Conservation (phyloP, 805 yeast genomes). For the Myxozyma udenii region DNA sequence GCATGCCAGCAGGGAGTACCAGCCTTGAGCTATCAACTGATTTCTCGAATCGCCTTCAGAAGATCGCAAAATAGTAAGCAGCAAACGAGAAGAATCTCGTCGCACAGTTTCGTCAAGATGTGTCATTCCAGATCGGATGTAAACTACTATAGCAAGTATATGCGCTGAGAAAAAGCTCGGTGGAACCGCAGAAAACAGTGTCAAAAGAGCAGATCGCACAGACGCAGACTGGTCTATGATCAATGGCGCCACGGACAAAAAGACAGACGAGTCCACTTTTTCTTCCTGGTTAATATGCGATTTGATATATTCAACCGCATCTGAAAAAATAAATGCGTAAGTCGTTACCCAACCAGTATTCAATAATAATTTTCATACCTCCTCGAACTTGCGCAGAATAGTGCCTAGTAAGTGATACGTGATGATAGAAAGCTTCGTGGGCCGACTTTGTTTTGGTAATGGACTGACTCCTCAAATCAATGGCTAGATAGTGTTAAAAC, state of each 20-base stretch:
- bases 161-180: slow-evolving; percentile 37
- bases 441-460: slow-evolving; percentile 29
- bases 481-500: slow-evolving; percentile 32
- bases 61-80: slow-evolving; percentile 55
- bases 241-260: slow-evolving; percentile 58
- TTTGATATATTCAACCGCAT: slow-evolving; percentile 55
- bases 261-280: slow-evolving; percentile 45
- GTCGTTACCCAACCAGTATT: no score
- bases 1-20: slow-evolving; percentile 65
- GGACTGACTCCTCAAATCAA: slow-evolving; percentile 44
- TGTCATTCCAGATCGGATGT: slow-evolving; percentile 87
- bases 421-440: slow-evolving; percentile 45
- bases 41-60: slow-evolving; percentile 37
- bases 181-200: slow-evolving; percentile 36
- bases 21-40: slow-evolving; percentile 58
- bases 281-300: slow-evolving; percentile 15
- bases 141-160: slow-evolving; percentile 48
- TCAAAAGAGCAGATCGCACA: slow-evolving; percentile 61
- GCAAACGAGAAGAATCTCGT: slow-evolving; percentile 66
- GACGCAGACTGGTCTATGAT: slow-evolving; percentile 61
- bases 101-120: slow-evolving; percentile 78
- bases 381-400: slow-evolving; percentile 68
- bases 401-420: slow-evolving; percentile 69
- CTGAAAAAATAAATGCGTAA: background rate
- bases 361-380: slow-evolving; percentile 40